Percentiles rank a stretch among this genome's conserved stretches.
phyloP scores from a whole-genome alignment of 306 rosid genomes.

The Astragalus glycyphyllos region DNA sequence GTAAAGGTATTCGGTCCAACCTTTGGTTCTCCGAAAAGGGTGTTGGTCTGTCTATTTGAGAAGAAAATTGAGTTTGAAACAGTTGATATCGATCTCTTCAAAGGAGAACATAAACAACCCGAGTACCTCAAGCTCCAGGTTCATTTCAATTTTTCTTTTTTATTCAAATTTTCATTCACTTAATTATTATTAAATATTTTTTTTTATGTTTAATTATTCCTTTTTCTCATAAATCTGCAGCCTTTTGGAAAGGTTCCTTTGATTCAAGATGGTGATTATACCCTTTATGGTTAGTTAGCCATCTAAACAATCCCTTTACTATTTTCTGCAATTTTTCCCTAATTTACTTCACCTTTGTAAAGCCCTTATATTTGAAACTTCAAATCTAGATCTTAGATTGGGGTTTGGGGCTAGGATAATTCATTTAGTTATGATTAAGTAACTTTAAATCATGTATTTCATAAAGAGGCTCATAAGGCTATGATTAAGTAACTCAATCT shows the following conservation, averaged over 20 bases:
- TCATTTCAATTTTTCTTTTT: constrained; percentile 11
- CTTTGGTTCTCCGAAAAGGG: constrained; percentile 50
- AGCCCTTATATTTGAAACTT: constrained; percentile 16
- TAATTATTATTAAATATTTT: neutral
- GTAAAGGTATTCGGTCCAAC: constrained; percentile 61
- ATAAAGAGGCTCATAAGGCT: too few species aligned
- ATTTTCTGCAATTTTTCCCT: neutral
- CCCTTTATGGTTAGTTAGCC: constrained; percentile 51
- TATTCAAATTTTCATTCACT: neutral
- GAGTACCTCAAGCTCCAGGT: constrained; percentile 60
- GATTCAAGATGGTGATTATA: constrained; percentile 60
- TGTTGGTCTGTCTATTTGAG: constrained; percentile 53
- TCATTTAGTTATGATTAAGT: too few species aligned
- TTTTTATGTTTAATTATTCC: too few species aligned
- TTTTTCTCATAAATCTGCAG: constrained; percentile 36
- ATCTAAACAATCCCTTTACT: neutral
- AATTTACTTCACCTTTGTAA: neutral
- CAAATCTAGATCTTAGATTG: neutral
- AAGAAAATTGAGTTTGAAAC: constrained; percentile 56
- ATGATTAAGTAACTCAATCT: neutral
- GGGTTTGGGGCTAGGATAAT: neutral
- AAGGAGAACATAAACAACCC: constrained; percentile 50
- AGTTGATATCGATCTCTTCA: constrained; percentile 46
- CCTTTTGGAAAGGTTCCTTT: constrained; percentile 63
- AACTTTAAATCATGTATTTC: neutral